Base-by-base conservation (phyloP, 1,139 yeast genomes). In the Blastobotrys raffinosifermentans region DNA sequence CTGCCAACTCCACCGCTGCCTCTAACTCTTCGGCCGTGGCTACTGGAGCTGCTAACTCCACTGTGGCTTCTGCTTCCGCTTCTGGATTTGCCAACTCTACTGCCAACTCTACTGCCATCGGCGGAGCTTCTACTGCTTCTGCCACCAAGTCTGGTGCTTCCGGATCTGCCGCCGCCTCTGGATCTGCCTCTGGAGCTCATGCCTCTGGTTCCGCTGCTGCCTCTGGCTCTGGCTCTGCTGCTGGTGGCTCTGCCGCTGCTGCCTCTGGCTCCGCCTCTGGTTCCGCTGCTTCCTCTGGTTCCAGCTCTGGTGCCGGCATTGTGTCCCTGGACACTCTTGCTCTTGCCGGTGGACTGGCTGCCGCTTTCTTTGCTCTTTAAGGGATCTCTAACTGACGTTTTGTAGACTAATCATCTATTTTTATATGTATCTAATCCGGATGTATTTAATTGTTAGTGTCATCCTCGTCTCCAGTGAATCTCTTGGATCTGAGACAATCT, bases 311-410 rank as follows among this genome's bases (percentile, higher is more conserved):
- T 21, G 35, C 47, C 32, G 38, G 34, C 26, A 18, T 39, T 17
- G 34, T 43, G 31, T 26, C 44, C 25, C 26, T 41, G 29, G 43
- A 40, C 39, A 27, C 47, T 29, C 32, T 37, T 26, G 48, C 43
- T 25, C 41, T 51, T 31, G 48, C 46, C 29, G 57, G 47, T 33
- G 56, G 49, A 23, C 31, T 52, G 19, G 57, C 46, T 19, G 50
- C 48, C 21, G 49, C 46, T 19, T 46, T 45, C 19, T 34, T 48
- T 37, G 54, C 55, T 29, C 42, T 53, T 22, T 44, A 48, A 43
- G 25, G 14, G 27, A 6, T 6, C 27, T n/a, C 7, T 8, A 25
- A 8, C 11, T n/a, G 7, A 25, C 11, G 7, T 25, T 8, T 25
- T 25, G 9, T 9, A 19, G 21, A 19, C 6, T 19, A n/a, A n/a